phyloP scores from a whole-genome alignment of 768 basidiomycete species.

The Suillus decipiens region DNA sequence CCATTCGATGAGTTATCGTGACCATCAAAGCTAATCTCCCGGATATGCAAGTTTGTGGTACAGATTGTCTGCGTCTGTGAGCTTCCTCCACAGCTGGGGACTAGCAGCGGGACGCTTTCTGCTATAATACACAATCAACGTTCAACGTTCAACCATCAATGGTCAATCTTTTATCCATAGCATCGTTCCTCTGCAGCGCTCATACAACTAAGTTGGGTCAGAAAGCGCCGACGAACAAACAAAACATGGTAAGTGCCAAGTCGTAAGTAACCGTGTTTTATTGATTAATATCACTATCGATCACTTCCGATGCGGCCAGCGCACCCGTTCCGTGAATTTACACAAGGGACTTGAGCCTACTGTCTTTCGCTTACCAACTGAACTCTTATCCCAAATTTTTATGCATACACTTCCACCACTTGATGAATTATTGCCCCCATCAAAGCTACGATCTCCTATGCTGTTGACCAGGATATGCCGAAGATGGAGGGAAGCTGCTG shows the following conservation, averaged over 20 bases:
- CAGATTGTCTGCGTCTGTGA: background rate
- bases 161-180: background rate
- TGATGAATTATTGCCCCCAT: background rate
- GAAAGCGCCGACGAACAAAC: background rate
- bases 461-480: conserved; percentile 42
- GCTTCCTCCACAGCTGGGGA: background rate
- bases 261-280: background rate
- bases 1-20: background rate
- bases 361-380: background rate
- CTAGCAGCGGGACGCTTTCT: background rate
- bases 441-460: conserved; percentile 30
- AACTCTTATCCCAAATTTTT: background rate
- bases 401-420: background rate
- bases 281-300: background rate
- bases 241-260: background rate
- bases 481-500: conserved; percentile 42
- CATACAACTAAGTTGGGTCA: background rate
- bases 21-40: background rate
- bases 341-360: background rate
- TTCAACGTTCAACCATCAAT: background rate
- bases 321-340: background rate
- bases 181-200: background rate
- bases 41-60: background rate
- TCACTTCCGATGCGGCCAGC: background rate
- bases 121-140: no score